phyloP scores from a whole-genome alignment of 257 asterid species.

The Ilex asprella region DNA sequence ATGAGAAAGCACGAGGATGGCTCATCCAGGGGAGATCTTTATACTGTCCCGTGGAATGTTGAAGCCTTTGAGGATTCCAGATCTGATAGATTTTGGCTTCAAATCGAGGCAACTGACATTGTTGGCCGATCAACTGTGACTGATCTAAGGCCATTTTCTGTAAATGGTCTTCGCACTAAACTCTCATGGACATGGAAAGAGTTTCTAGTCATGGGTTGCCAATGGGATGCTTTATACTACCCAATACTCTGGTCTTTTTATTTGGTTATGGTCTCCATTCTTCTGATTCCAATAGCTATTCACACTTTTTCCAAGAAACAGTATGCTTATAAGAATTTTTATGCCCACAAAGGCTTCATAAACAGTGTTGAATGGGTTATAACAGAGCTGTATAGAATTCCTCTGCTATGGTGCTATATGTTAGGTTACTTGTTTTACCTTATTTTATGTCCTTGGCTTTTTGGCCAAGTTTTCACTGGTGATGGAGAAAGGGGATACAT shows the following conservation, averaged over 20 bases:
- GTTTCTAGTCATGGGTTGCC: conserved; percentile 90
- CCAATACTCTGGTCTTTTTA: conserved; percentile 58
- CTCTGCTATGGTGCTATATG: conserved; percentile 40
- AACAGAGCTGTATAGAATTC: conserved; percentile 42
- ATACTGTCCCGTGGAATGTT: conserved; percentile 65
- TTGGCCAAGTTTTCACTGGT: conserved; percentile 53
- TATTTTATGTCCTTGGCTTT: conserved; percentile 78
- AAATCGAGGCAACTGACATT: conserved; percentile 64
- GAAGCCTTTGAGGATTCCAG: conserved; percentile 79
- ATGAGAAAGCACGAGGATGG: conserved; percentile 43
- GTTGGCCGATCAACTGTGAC: conserved; percentile 48
- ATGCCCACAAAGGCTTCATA: conserved; percentile 39
- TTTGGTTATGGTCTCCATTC: conserved; percentile 33
- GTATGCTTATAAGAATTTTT: conserved; percentile 39
- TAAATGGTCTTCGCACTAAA: conserved; percentile 48
- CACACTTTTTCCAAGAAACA: conserved; percentile 33
- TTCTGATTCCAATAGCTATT: conserved; percentile 50
- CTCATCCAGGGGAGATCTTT: conserved; percentile 54
- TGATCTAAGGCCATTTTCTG: conserved; percentile 78
- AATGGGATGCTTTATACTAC: conserved; percentile 72
- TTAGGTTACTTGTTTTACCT: conserved; percentile 67
- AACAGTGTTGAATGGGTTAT: conserved; percentile 47
- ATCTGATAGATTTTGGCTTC: conserved; percentile 65
- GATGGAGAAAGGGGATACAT: conserved; percentile 57
- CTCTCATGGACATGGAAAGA: conserved; percentile 74